A percentile compares a stretch with the other conserved stretches of the same genome.
phyloP scores from a whole-genome alignment of 345 rosid species.

The Arabis alpina region DNA sequence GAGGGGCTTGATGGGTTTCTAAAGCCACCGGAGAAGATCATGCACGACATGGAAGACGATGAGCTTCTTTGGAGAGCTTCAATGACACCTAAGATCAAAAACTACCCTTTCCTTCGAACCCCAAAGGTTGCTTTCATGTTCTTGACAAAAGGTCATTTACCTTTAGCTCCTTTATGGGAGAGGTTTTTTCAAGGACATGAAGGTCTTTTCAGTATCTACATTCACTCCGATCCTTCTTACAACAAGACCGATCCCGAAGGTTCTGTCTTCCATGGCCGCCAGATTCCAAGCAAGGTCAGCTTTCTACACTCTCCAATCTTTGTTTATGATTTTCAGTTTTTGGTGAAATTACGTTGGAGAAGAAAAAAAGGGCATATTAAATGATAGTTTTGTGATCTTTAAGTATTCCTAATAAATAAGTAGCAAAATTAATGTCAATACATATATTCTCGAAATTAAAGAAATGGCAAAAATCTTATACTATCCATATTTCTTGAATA shows the following conservation, averaged over 20 bases:
- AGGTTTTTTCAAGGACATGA: conserved; percentile 71
- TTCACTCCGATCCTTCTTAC: conserved; percentile 66
- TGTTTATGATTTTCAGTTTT: neutral
- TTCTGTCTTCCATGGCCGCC: conserved; percentile 63
- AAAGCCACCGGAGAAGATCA: conserved; percentile 46
- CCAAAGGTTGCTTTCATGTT: conserved; percentile 89
- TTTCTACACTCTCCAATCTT: neutral
- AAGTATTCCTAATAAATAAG: neutral
- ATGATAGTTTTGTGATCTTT: neutral
- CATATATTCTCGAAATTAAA: neutral
- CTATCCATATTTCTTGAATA: neutral
- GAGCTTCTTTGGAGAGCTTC: conserved; percentile 85
- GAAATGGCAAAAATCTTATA: neutral
- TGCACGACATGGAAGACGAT: conserved; percentile 74
- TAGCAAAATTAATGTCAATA: neutral
- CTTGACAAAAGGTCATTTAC: conserved; percentile 69
- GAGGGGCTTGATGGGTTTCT: conserved; percentile 46
- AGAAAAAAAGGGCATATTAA: neutral
- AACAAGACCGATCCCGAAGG: conserved; percentile 50
- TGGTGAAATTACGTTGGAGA: neutral
- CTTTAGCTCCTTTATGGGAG: conserved; percentile 85
- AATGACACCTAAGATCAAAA: conserved; percentile 44
- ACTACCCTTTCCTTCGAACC: conserved; percentile 53
- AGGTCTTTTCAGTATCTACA: conserved; percentile 64
- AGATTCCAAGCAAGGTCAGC: conserved; percentile 83